A percentile compares a stretch with the other conserved stretches of the same genome.
Conservation (phyloP, 208 protist genomes). For the Trypanosoma scelopori region DNA sequence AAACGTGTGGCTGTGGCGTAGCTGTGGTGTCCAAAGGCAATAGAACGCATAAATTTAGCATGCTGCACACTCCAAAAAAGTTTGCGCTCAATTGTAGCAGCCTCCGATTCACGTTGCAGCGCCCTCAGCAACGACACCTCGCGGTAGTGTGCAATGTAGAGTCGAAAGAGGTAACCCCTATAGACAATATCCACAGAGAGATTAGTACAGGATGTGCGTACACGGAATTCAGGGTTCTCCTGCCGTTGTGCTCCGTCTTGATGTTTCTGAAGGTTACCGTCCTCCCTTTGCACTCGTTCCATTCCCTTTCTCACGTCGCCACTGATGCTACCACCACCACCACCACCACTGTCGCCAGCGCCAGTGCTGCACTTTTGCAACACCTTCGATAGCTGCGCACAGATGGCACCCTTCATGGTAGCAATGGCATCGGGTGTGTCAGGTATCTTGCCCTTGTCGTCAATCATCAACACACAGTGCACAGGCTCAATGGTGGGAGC, state of each 20-base stretch:
- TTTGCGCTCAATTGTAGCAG: constrained; percentile 74
- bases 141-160: constrained; percentile 87
- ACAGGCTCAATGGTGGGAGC: constrained; percentile 72
- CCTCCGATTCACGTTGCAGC: constrained; percentile 69
- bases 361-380: constrained; percentile 49
- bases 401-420: constrained; percentile 85
- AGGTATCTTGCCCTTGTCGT: constrained; percentile 82
- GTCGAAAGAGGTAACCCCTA: constrained; percentile 81
- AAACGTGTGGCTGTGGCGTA: constrained; percentile 72
- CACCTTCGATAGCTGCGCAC: constrained; percentile 78
- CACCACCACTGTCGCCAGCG: neutral
- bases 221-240: constrained; percentile 15
- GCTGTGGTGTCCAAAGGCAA: constrained; percentile 75
- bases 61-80: constrained; percentile 88
- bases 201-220: constrained; percentile 61
- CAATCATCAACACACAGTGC: constrained; percentile 78
- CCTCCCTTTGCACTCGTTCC: neutral
- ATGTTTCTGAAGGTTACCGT: constrained; percentile 7
- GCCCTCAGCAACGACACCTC: constrained; percentile 79
- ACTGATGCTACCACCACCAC: neutral
- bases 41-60: constrained; percentile 73
- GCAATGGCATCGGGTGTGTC: constrained; percentile 83
- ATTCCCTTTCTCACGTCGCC: neutral
- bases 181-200: constrained; percentile 82
- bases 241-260: constrained; percentile 9